Base-by-base conservation (phyloP, 2,329 filamentous ascomycete genomes). In the Ramularia collo-cygni region DNA sequence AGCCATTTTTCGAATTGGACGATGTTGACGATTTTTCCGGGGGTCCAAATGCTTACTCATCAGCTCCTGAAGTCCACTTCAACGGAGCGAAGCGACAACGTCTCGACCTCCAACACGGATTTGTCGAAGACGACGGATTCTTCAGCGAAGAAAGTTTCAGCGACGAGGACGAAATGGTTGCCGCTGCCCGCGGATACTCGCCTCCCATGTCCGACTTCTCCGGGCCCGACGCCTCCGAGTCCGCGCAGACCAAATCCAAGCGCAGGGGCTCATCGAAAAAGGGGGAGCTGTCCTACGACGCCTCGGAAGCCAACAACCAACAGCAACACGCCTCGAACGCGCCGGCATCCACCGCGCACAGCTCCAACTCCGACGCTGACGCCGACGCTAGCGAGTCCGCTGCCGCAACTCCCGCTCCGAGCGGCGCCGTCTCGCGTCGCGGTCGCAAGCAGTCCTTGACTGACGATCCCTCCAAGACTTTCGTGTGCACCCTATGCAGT, bases 381-480 rank as follows among this genome's bases (percentile, higher is more conserved):
- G 37, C 44, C 30, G 40, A 49, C n/a, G 37, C 34, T 40, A 42
- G 42, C 31, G 57, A 57, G 42, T 57, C 54, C 16, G 42, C 47
- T n/a, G 54, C 56, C 13, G 37, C 48, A 17, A 60, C 58, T 6
- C 56, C 58, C 5, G 48, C 56, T 4, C 37, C 32, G 24, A 45
- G 63, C 43, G 83, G 83, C 8, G 16, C 14, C n/a, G 77, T 84
- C 54, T 94, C 86, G 67, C 89, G 92, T 51, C 89, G 92, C 44
- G 92, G 92, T 44, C 89, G 92, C 66, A 98, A 98, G 80, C 92
- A 98, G 70, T 96, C 92, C 1, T 69, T 96, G 55, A 96, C 92
- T 4, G 92, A 96, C 60, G 92, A 98, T 58, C 92, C 92, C 1
- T 93, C 87, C 58, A 98, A 98, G 81, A 95, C 89, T 0, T 98